Conservation (phyloP, 352 stramenopile species). For the Phytophthora pisi region DNA sequence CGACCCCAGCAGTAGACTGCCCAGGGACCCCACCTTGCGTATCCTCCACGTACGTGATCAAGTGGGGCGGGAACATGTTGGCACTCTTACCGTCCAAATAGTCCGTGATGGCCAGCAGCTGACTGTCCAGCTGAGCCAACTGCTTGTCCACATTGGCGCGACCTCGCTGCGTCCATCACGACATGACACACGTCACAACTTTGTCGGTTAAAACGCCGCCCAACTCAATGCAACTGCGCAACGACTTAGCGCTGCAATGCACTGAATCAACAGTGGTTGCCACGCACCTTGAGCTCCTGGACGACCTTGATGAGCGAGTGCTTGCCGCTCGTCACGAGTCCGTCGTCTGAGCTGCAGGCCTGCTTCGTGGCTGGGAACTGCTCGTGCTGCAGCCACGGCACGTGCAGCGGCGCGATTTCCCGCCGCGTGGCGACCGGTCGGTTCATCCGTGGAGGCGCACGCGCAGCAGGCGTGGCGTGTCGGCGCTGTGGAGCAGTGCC, state of each 20-base stretch:
- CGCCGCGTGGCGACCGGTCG: conserved; percentile 15
- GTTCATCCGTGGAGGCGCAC: conserved; percentile 15
- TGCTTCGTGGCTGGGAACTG: conserved; percentile 66
- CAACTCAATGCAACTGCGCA: not conserved
- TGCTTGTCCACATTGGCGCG: conserved; percentile 61
- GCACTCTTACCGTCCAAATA: conserved; percentile 55
- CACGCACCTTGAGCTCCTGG: conserved; percentile 70
- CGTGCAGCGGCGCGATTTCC: conserved; percentile 45
- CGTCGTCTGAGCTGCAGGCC: conserved; percentile 50
- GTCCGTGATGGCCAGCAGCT: conserved; percentile 64
- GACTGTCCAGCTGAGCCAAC: conserved; percentile 61
- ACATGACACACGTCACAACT: conserved; percentile 4
- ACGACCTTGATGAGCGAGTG: conserved; percentile 53
- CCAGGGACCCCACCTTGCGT: conserved; percentile 1
- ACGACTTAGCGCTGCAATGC: not conserved
- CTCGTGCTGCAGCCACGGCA: conserved; percentile 75
- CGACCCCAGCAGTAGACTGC: conserved; percentile 4
- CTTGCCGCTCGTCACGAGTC: conserved; percentile 57
- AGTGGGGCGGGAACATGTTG: conserved; percentile 52
- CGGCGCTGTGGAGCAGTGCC: conserved; percentile 4
- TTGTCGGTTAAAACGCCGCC: conserved; percentile 2
- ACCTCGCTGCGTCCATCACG: conserved; percentile 41
- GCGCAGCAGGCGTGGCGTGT: not conserved
- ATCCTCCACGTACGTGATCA: conserved; percentile 32
- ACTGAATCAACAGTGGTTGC: not conserved